phyloP scores from a whole-genome alignment of 345 rosid genomes.

The Bretschneidera sinensis region DNA sequence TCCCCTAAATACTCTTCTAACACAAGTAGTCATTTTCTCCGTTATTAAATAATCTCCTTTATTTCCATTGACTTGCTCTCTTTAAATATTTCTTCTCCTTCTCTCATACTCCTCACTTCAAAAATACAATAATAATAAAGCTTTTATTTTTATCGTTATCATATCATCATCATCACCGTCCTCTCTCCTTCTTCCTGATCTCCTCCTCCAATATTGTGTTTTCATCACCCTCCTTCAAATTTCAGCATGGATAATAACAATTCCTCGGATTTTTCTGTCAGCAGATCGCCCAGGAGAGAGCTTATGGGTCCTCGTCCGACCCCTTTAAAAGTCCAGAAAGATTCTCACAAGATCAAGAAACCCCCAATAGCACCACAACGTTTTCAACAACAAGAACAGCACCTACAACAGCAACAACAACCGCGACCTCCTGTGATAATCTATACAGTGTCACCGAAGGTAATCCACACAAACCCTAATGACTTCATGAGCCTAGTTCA shows the following conservation, averaged over 20 bases:
- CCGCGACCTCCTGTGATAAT: conserved; percentile 66
- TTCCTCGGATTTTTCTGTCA: conserved; percentile 29
- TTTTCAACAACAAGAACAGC: conserved; percentile 17
- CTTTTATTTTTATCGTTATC: conserved; percentile 2
- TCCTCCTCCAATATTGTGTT: background rate
- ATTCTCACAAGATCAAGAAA: conserved; percentile 74
- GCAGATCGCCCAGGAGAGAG: conserved; percentile 64
- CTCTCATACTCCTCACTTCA: background rate
- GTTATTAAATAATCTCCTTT: background rate
- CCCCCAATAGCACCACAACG: conserved; percentile 52
- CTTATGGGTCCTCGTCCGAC: conserved; percentile 81
- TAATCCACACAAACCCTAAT: conserved; percentile 74
- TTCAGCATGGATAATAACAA: conserved; percentile 41
- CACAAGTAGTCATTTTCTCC: conserved; percentile 17
- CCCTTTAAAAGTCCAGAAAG: conserved; percentile 62
- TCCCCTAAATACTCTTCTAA: conserved; percentile 3
- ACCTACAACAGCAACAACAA: conserved; percentile 20
- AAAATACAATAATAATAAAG: conserved; percentile 14
- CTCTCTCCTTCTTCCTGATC: background rate
- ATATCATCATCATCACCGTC: background rate
- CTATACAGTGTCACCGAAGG: conserved; percentile 81
- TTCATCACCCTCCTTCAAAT: background rate
- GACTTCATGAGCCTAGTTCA: conserved; percentile 89
- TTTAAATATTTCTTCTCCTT: conserved; percentile 11
- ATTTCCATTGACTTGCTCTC: conserved; percentile 28